Percentiles rank a stretch among this genome's conserved stretches.
These are phyloP conservation scores for Pholiota microspora DNA, from an alignment of 768 basidiomycete species.

Conservation along the genomic window DNA sequence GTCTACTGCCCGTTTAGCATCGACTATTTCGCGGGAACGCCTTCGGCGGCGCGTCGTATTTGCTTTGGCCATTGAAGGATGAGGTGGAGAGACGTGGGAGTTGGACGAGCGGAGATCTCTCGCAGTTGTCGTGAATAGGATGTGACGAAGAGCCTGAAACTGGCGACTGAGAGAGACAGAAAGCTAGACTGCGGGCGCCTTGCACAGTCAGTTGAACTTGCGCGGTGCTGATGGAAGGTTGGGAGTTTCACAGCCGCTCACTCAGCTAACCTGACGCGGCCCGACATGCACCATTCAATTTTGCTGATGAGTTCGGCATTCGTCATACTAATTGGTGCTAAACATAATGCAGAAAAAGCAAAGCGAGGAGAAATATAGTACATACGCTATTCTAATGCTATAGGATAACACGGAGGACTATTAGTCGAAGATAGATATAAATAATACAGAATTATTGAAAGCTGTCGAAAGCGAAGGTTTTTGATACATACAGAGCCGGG, in stretches of 20 bases:
- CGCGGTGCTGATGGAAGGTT: background rate
- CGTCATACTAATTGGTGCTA: background rate
- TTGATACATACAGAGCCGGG: background rate
- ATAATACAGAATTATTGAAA: background rate
- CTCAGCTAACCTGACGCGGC: constrained; percentile 6
- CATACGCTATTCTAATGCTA: background rate
- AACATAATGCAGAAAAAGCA: background rate
- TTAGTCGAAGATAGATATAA: background rate
- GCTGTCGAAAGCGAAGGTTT: background rate
- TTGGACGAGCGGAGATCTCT: background rate
- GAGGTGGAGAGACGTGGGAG: background rate
- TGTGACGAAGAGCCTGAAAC: background rate
- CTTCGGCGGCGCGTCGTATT: constrained; percentile 41
- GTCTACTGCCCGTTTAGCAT: constrained; percentile 84
- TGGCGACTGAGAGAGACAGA: background rate
- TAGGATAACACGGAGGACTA: background rate
- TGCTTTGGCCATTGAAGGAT: constrained; percentile 29
- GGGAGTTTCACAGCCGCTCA: constrained; percentile 7
- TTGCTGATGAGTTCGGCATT: background rate
- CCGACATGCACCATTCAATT: background rate
- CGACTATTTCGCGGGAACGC: constrained; percentile 66
- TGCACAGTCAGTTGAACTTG: background rate
- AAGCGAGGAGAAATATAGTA: background rate
- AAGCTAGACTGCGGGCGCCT: background rate
- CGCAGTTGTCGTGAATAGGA: background rate